These are phyloP conservation scores for Cardiosporidium cionae DNA, from an alignment of 169 alveolate genomes.

Conservation along the genomic window DNA sequence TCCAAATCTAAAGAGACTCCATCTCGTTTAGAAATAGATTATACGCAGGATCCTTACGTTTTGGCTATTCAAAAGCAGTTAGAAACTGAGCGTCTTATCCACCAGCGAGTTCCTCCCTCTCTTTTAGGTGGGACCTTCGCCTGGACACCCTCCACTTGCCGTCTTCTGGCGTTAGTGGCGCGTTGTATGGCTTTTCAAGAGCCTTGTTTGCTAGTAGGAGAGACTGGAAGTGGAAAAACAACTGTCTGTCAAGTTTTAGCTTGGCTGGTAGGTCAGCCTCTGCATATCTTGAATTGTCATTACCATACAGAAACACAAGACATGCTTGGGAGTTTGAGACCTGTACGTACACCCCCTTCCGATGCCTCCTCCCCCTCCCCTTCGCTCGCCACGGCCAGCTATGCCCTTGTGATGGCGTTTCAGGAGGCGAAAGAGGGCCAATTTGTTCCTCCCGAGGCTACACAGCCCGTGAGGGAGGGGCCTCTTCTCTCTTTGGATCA, in stretches of 20 bases:
- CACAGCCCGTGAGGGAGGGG: no score
- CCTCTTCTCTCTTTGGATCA: no score
- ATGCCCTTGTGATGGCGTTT: no score
- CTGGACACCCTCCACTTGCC: no score
- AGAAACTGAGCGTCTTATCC: constrained; percentile 30
- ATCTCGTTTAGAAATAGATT: constrained; percentile 31
- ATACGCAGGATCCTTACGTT: constrained; percentile 39
- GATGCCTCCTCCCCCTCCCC: background rate
- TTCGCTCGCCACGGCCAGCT: no score
- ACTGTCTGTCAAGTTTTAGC: constrained; percentile 85
- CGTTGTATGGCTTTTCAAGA: constrained; percentile 85
- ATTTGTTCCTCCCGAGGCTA: no score
- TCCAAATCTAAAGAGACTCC: constrained; percentile 28
- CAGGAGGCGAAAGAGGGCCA: no score
- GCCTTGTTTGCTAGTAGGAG: constrained; percentile 97
- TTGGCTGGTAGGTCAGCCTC: constrained; percentile 35
- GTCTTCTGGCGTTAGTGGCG: constrained; percentile 76
- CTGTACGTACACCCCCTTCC: constrained; percentile 26
- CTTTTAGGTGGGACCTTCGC: no score
- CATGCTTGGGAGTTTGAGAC: constrained; percentile 88
- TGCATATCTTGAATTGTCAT: constrained; percentile 84
- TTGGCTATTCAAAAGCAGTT: constrained; percentile 23
- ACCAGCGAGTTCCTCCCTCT: no score
- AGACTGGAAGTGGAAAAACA: constrained; percentile 99
- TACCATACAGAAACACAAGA: constrained; percentile 94